Base-by-base conservation (phyloP, 495 filamentous ascomycete species). In the Neurospora pannonica region DNA sequence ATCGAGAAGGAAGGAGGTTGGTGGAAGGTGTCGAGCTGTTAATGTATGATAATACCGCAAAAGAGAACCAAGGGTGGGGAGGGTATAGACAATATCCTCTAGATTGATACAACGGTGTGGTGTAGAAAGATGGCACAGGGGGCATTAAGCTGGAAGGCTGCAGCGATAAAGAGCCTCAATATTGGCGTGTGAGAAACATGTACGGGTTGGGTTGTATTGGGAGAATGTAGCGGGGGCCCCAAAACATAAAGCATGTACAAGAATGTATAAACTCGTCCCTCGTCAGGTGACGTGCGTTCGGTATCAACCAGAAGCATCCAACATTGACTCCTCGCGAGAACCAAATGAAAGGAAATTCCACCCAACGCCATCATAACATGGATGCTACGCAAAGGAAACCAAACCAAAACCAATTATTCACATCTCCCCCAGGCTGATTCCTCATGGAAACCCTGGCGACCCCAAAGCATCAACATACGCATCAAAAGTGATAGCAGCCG, bases 401-500 rank as follows among this genome's bases (percentile, higher is more conserved):
- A 13, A 48, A 11, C 2, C 21, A 54, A 48, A 28, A 15, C 24
- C 21, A 24, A 24, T 54, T 6, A 54, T 54, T 43, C 46, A 11
- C 43, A 24, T 11, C 4, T 54, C 8, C 4, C n/a, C n/a, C 42
- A n/a, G 9, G 11, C 48, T 24, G 46, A 31, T 17, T 17, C 21
- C 24, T 4, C 1, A 34, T 8, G 28, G 54, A 34, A 8, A 67
- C 36, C 82, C 83, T 46, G 84, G 83, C 34, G 81, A 83, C 4
- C 81, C 81, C 54, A 67, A 67, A 24, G 80, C 82, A 73, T 85
- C 83, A 11, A 75, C 71, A 43, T 79, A 75, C 24, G 72, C 75
- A 74, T 86, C 82, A 74, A 85, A 85, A 15, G 76, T 67, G 2
- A 84, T 79, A 2, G 71, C 74, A 21, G 74, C 69, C 8, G 77